Base-by-base conservation (phyloP, 2,329 filamentous ascomycete genomes). In the Alternaria postmessia region DNA sequence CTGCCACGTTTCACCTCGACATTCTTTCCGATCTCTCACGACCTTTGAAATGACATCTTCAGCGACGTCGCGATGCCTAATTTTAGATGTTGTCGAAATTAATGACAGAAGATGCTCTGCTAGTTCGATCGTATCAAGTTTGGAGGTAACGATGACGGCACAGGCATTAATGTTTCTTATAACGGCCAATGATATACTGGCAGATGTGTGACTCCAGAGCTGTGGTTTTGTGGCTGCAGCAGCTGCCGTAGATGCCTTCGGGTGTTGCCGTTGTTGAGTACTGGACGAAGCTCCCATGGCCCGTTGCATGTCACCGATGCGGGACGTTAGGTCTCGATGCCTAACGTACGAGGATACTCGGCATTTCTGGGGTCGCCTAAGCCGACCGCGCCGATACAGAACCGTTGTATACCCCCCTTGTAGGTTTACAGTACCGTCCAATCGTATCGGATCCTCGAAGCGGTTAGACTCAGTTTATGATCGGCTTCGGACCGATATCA, bases 1-100 rank as follows among this genome's bases (percentile, higher is more conserved):
- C 51, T 26, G 51, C 57, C 57, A 56, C 57, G 38, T 56, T 56
- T 26, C 38, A 51, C 14, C 12, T 22, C 14, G 26, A 38, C 28
- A 28, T 12, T 48, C 42, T 24, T 38, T 39, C 39, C 18, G 24
- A 24, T 18, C 32, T 11, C 26, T 43, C 6, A 26, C 39, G 7
- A 24, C 34, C n/a, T 51, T 22, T 26, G 1, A 28, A 43, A 38
- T 12, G 11, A 12, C 9, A 22, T 24, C 14, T 44, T 8, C 3
- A n/a, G 48, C 9, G 30, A 39, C 34, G 28, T n/a, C 16, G 22
- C 22, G 30, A 11, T 51, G 28, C 28, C 52, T 46, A 56, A 44
- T 24, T 44, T 38, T 56, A 51, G 44, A 43, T 24, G 14, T 7
- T 6, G 8, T 38, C 30, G 32, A 20, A n/a, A 34, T 49, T 18